These are phyloP conservation scores for Neurospora sp. DNA, from an alignment of 495 filamentous ascomycete species.

Conservation along the genomic window DNA sequence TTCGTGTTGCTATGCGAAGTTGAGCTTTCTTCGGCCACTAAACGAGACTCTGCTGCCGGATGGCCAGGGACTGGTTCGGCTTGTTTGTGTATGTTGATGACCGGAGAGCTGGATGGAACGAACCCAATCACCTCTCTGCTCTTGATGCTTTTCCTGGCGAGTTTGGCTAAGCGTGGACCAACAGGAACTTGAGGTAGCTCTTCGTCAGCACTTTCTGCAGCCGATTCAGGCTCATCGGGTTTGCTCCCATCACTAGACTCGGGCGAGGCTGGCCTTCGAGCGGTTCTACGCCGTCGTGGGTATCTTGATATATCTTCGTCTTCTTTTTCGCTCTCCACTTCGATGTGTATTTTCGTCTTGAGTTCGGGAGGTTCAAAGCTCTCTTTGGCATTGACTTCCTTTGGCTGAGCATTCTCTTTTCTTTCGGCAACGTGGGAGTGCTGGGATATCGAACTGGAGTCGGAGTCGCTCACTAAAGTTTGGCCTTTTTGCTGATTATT, in stretches of 20 bases:
- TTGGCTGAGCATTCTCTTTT: neutral
- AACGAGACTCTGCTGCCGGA: neutral
- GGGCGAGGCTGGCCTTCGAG: neutral
- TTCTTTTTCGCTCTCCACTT: neutral
- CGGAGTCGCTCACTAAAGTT: neutral
- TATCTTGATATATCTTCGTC: neutral
- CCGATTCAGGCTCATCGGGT: neutral
- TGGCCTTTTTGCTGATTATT: neutral
- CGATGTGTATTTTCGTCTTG: neutral
- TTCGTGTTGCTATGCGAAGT: neutral
- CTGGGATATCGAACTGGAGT: neutral
- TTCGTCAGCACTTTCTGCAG: constrained; percentile 3
- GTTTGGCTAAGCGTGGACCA: constrained; percentile 22
- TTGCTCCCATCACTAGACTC: neutral
- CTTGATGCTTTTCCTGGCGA: constrained; percentile 30
- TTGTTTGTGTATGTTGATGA: neutral
- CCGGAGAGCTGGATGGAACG: constrained; percentile 17
- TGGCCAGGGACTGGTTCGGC: neutral
- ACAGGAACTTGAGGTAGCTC: constrained; percentile 12
- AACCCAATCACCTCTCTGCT: constrained; percentile 37
- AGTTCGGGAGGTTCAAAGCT: neutral
- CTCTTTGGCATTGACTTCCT: neutral
- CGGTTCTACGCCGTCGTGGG: neutral
- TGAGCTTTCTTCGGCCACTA: neutral
- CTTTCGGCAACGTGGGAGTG: neutral